Base-by-base conservation (phyloP, 2,329 filamentous ascomycete genomes). In the Phoma herbarum region DNA sequence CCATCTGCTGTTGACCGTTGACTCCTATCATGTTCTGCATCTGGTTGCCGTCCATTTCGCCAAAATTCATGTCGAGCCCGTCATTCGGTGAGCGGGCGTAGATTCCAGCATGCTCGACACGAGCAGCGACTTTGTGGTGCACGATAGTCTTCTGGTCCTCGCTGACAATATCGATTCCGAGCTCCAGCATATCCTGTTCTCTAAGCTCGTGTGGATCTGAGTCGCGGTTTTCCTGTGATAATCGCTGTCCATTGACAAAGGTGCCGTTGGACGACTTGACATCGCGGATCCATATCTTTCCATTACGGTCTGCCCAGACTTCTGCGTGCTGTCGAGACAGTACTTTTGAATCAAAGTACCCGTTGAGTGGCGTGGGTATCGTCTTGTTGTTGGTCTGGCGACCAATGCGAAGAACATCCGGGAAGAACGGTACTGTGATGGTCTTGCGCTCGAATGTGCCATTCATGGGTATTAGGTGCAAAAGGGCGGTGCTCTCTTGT, bases 251-350 rank as follows among this genome's bases (percentile, higher is more conserved):
- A 71, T 99, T 99, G 67, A 99, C 94, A 77, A 99, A 99, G 0
- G 95, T 99, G 58, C 95, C 95, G 75, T 99, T 99, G 39, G 95
- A 99, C 0, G 95, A 98, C 79, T 98, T 99, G 69, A 99, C 91
- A 79, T 99, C 95, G 57, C 93, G 88, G 67, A 99, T 98, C 86
- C 89, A 98, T 42, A 99, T 90, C 75, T 97, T 96, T 52, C 93
- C 93, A 61, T 80, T 83, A 62, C 91, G 88, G 52, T 91, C 89
- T 14, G 95, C 93, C 88, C 93, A 98, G 35, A 99, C 90, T 76
- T 99, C 95, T 33, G 95, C 95, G 77, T 99, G 95, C 75, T 97
- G 93, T 69, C 95, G 86, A 37, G 95, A 98, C 23, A 99, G 85
- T 25, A 99, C 95, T 78, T 99, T 99, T 50, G 94, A 98, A 77